Base-by-base conservation (phyloP, 2,329 filamentous ascomycete genomes). In the Byssothecium circinans region DNA sequence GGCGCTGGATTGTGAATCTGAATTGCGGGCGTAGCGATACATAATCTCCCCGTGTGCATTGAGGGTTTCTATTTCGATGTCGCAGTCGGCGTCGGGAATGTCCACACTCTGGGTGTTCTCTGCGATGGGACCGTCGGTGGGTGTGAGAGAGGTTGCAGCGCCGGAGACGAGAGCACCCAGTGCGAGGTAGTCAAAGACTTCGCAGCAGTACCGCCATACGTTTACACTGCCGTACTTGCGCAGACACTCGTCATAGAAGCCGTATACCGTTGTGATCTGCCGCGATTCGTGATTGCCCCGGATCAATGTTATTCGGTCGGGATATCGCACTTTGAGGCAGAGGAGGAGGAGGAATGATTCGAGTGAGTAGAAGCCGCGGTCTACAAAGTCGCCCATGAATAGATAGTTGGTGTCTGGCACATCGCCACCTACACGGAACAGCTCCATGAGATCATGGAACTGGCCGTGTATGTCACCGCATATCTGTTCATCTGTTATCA, bases 361-460 rank as follows among this genome's bases (percentile, higher is more conserved):
- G 60, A 99, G 91, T 22, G 91, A 96, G 79, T 97, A 99, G 80
- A 96, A 99, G 56, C 94, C 94, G 79, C 94, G 86, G 74, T 99
- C 94, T 67, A 99, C 94, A 70, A 97, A 99, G 75, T 99, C 94
- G 71, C 94, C 91, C 90, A 96, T 96, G 75, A 96, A 96, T 3
- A 96, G 83, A 72, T 96, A 96, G 68, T 95, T 96, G 25, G 91
- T 96, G 66, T 96, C 92, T 33, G 91, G 91, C 3, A 95, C 89
- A 69, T 96, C 90, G 54, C 91, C 91, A 52, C 91, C 91, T 3
- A 96, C 91, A 43, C 91, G 84, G 69, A 96, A 96, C 5, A 96
- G 83, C 73, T 96, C 92, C 92, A 96, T 96, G 62, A 96, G 75
- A 68, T 96, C 91, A 66, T 96, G 91, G 67, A 96, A 96, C 71